Conservation (phyloP, 805 yeast species). For the Metschnikowia chrysomelidarum region DNA sequence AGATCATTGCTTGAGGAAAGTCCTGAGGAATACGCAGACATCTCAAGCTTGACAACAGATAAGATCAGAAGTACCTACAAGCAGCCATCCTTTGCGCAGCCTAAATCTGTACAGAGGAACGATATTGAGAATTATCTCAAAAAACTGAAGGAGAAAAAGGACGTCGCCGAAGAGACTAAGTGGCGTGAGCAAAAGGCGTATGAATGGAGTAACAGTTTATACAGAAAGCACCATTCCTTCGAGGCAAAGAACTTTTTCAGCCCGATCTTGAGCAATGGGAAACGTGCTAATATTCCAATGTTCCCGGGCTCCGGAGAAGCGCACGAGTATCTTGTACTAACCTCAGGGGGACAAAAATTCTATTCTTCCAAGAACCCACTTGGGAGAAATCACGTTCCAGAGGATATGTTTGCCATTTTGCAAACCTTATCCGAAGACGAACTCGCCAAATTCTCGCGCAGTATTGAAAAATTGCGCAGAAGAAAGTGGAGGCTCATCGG, state of each 20-base stretch:
- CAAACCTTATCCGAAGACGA: slow-evolving; percentile 34
- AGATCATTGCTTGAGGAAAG: slow-evolving; percentile 6
- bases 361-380: slow-evolving; percentile 38
- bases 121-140: slow-evolving; percentile 42
- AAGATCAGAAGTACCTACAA: slow-evolving; percentile 18
- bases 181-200: slow-evolving; percentile 51
- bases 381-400: slow-evolving; percentile 31
- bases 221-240: slow-evolving; percentile 37
- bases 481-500: slow-evolving; percentile 57
- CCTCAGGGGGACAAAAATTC: slow-evolving; percentile 35
- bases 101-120: slow-evolving; percentile 9
- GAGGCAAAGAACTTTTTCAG: slow-evolving; percentile 45
- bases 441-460: slow-evolving; percentile 31
- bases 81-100: neutral
- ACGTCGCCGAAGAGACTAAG: slow-evolving; percentile 38
- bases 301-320: slow-evolving; percentile 16
- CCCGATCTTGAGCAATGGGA: slow-evolving; percentile 29
- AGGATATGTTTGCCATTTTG: slow-evolving; percentile 43
- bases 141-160: slow-evolving; percentile 41
- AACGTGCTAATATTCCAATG: slow-evolving; percentile 17
- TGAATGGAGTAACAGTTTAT: slow-evolving; percentile 47
- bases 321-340: slow-evolving; percentile 29
- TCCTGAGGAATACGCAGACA: slow-evolving; percentile 17
- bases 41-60: slow-evolving; percentile 19
- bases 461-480: slow-evolving; percentile 42